Conservation (phyloP, 2,329 filamentous ascomycete genomes). For the Pseudogymnoascus sp. region DNA sequence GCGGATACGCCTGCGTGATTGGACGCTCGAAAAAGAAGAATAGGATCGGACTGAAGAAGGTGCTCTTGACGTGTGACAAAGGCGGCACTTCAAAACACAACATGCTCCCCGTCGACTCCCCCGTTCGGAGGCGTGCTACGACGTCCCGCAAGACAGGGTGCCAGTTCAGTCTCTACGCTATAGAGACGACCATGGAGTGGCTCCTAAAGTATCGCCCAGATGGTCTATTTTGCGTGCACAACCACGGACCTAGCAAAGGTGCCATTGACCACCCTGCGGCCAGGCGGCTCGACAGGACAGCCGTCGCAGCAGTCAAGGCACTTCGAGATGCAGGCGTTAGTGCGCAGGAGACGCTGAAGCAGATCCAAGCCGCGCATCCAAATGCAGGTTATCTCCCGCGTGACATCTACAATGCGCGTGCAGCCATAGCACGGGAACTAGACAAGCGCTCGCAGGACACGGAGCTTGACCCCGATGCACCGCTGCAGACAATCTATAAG, state of each 20-base stretch:
- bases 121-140: slow-evolving; percentile 53
- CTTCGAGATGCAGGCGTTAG: slow-evolving; percentile 57
- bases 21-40: slow-evolving; percentile 57
- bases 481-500: slow-evolving; percentile 54
- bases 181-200: slow-evolving; percentile 60
- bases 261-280: slow-evolving; percentile 58
- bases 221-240: slow-evolving; percentile 48
- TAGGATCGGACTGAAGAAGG: slow-evolving; percentile 58
- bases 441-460: slow-evolving; percentile 46
- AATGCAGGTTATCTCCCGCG: slow-evolving; percentile 54
- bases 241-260: slow-evolving; percentile 58
- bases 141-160: slow-evolving; percentile 63
- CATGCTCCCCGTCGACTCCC: slow-evolving; percentile 27
- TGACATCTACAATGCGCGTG: slow-evolving; percentile 60
- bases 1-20: slow-evolving; percentile 61
- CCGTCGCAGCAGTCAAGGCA: slow-evolving; percentile 58
- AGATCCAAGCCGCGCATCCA: slow-evolving; percentile 55
- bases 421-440: slow-evolving; percentile 58
- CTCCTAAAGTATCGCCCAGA: slow-evolving; percentile 57
- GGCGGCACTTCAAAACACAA: slow-evolving; percentile 55
- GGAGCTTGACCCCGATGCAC: slow-evolving; percentile 47
- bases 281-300: slow-evolving; percentile 57
- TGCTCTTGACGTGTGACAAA: slow-evolving; percentile 58
- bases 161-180: slow-evolving; percentile 61
- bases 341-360: slow-evolving; percentile 58